Evolutionary conservation across 257 asterid species (phyloP).

Genomic region (Rubia yunnanensis): DNA sequence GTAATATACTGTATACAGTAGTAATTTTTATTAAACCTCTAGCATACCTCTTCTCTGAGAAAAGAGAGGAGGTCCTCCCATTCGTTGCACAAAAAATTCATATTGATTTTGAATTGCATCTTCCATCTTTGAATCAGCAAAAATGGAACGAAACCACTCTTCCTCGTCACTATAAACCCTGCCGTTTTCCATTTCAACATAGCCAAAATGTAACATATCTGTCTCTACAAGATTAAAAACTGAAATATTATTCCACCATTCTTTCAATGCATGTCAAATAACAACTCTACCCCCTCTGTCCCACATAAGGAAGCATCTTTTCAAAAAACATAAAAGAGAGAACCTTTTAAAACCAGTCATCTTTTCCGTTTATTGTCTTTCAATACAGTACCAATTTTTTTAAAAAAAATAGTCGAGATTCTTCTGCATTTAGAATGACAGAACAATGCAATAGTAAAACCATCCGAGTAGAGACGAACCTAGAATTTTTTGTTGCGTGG

Average conservation of each 20-base stretch:
- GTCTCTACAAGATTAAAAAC: neutral
- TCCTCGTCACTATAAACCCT: slow-evolving; percentile 92
- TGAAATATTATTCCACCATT: neutral
- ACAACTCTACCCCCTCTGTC: neutral
- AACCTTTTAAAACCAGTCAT: neutral
- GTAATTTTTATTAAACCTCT: neutral
- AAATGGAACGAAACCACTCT: slow-evolving; percentile 86
- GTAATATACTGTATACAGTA: neutral
- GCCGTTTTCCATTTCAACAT: slow-evolving; percentile 7
- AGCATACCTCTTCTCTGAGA: slow-evolving; percentile 73
- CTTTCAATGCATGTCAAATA: neutral
- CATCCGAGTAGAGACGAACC: neutral
- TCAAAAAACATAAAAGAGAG: too few relatives aligned
- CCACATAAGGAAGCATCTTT: neutral
- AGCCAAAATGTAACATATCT: neutral
- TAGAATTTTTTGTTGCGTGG: neutral
- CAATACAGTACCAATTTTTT: too few relatives aligned
- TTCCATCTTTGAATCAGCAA: slow-evolving; percentile 73
- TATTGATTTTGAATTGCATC: slow-evolving; percentile 96
- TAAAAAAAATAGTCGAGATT: too few relatives aligned
- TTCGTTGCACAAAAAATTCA: slow-evolving; percentile 83
- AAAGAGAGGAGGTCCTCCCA: slow-evolving; percentile 95
- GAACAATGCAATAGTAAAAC: neutral
- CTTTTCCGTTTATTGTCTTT: neutral
- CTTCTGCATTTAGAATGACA: neutral